Conservation (phyloP, 768 basidiomycete species). For the Trametes elegans region DNA sequence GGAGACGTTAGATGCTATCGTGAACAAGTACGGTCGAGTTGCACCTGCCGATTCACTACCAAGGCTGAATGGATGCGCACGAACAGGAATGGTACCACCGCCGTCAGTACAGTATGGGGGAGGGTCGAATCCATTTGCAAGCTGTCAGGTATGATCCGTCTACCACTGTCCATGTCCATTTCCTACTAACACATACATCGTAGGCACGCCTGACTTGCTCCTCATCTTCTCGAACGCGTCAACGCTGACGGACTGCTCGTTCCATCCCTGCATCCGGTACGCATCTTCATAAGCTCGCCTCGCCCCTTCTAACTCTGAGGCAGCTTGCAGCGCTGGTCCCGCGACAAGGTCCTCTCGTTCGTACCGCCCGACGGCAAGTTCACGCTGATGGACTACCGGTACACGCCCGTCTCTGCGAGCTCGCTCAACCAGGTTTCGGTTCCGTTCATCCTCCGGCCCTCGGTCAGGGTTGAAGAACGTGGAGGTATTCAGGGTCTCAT, state of each 20-base stretch:
- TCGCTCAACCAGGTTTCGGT: slow-evolving; percentile 29
- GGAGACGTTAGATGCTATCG: slow-evolving; percentile 76
- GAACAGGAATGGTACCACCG: slow-evolving; percentile 63
- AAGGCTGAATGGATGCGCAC: too few relatives aligned
- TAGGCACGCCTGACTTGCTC: slow-evolving; percentile 87
- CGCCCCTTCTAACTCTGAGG: slow-evolving; percentile 25
- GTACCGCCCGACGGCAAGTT: slow-evolving; percentile 93
- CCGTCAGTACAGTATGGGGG: slow-evolving; percentile 70
- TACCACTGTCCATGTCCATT: background rate
- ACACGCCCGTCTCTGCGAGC: slow-evolving; percentile 32
- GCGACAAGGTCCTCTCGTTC: slow-evolving; percentile 79
- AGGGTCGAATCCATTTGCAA: slow-evolving; percentile 74
- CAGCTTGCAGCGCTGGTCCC: slow-evolving; percentile 78
- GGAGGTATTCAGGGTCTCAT: slow-evolving; percentile 39
- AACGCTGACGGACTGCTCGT: slow-evolving; percentile 73
- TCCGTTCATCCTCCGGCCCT: slow-evolving; percentile 33
- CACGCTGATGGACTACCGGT: slow-evolving; percentile 80
- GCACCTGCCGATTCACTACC: background rate
- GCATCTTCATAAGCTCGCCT: slow-evolving; percentile 22
- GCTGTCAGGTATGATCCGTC: slow-evolving; percentile 71
- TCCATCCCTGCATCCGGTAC: slow-evolving; percentile 92
- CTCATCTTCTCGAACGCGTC: slow-evolving; percentile 75
- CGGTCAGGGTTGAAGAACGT: slow-evolving; percentile 35
- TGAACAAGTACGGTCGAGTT: slow-evolving; percentile 62
- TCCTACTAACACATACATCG: background rate